These are phyloP conservation scores for Phytophthora pisi DNA, from an alignment of 352 stramenopile genomes.

Conservation along the genomic window DNA sequence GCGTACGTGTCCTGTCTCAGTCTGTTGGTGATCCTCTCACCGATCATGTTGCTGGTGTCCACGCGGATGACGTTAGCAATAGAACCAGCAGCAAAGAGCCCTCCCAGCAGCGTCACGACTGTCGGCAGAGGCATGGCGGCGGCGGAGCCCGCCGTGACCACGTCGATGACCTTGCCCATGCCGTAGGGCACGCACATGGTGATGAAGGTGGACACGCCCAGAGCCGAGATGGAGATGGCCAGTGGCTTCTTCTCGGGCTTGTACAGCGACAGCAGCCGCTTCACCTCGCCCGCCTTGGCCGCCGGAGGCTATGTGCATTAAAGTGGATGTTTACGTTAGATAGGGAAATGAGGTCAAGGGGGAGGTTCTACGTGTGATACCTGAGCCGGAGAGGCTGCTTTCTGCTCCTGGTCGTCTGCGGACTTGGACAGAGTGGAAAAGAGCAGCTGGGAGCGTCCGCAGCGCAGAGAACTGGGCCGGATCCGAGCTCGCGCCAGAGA, in stretches of 20 bases:
- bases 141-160: constrained; percentile 54
- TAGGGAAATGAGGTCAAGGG: background rate
- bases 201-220: constrained; percentile 72
- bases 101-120: constrained; percentile 62
- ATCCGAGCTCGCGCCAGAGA: constrained; percentile 10
- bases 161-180: constrained; percentile 86
- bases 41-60: constrained; percentile 87
- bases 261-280: constrained; percentile 63
- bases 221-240: constrained; percentile 61
- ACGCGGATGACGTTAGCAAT: constrained; percentile 78
- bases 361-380: background rate
- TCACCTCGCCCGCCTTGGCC: constrained; percentile 35
- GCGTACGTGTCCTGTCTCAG: constrained; percentile 81
- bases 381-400: constrained; percentile 2
- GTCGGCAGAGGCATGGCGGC: constrained; percentile 48
- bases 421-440: constrained; percentile 29
- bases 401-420: constrained; percentile 19
- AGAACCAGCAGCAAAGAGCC: constrained; percentile 71
- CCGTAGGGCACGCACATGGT: constrained; percentile 82
- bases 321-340: constrained; percentile 13
- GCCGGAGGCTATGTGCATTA: background rate
- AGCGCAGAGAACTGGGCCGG: background rate
- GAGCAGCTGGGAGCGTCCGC: constrained; percentile 18
- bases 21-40: constrained; percentile 82
- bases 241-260: constrained; percentile 72